These are phyloP conservation scores for Didymella glomerata DNA, from an alignment of 2,329 filamentous ascomycete species.

Conservation along the genomic window DNA sequence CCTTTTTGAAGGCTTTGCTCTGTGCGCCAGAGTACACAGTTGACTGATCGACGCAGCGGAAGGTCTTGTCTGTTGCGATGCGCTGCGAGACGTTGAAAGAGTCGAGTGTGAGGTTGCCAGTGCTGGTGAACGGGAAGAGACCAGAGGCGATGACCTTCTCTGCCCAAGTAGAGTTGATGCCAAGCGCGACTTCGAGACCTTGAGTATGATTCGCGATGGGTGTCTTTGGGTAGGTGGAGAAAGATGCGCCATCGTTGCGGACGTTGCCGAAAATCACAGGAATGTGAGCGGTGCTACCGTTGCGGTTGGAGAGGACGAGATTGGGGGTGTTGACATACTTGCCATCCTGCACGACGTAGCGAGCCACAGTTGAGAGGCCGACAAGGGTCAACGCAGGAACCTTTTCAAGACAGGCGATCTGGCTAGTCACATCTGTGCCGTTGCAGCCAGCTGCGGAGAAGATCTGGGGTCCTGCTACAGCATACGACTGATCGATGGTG, in stretches of 20 bases:
- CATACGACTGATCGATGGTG: constrained; percentile 62
- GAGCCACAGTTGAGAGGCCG: constrained; percentile 53
- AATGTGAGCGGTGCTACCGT: constrained; percentile 58
- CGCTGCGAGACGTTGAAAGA: constrained; percentile 65
- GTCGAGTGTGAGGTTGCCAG: constrained; percentile 62
- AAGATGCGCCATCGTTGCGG: constrained; percentile 64
- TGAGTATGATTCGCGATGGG: constrained; percentile 54
- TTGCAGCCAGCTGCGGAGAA: constrained; percentile 63
- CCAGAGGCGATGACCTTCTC: constrained; percentile 47
- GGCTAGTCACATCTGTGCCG: constrained; percentile 53
- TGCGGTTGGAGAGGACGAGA: constrained; percentile 56
- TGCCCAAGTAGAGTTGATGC: constrained; percentile 55
- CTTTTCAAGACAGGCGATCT: constrained; percentile 63
- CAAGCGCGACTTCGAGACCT: constrained; percentile 57
- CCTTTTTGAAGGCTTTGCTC: constrained; percentile 56
- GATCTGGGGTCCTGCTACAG: constrained; percentile 60
- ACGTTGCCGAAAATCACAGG: constrained; percentile 65
- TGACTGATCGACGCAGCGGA: constrained; percentile 68
- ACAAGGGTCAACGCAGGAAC: constrained; percentile 56
- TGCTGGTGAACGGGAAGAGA: constrained; percentile 61
- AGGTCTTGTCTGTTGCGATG: constrained; percentile 66
- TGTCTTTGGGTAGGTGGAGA: constrained; percentile 59
- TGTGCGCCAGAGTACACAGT: constrained; percentile 62
- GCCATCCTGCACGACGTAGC: constrained; percentile 67
- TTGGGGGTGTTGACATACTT: constrained; percentile 62